Conservation (phyloP, 495 filamentous ascomycete genomes). For the Aspergillus cavernicola region DNA sequence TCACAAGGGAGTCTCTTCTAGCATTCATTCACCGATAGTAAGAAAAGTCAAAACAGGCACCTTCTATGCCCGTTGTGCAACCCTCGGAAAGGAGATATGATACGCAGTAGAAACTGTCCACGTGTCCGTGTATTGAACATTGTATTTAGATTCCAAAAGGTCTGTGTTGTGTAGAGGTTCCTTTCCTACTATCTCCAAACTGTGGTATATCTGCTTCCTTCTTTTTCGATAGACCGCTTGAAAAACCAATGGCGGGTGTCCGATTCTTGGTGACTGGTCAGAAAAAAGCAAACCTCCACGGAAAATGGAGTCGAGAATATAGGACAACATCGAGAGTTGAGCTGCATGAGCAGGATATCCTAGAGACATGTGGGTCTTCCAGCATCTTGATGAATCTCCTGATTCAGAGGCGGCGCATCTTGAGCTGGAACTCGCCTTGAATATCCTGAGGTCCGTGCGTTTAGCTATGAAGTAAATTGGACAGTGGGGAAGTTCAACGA, state of each 20-base stretch:
- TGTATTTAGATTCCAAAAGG: not conserved
- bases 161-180: conserved; percentile 6
- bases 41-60: not conserved
- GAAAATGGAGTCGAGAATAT: not conserved
- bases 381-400: not conserved
- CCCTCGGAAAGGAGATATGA: not conserved
- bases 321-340: not conserved
- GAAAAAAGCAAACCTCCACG: not conserved
- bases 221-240: not conserved
- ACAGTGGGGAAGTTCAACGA: not conserved
- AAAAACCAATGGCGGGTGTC: not conserved
- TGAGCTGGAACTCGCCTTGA: not conserved
- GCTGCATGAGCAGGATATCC: not conserved
- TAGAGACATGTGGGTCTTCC: not conserved
- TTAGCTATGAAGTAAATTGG: not conserved
- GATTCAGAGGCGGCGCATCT: not conserved
- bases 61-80: conserved; percentile 1
- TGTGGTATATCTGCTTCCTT: not conserved
- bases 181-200: not conserved
- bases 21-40: not conserved
- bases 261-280: not conserved
- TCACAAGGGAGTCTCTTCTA: not conserved
- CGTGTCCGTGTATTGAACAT: conserved; percentile 16
- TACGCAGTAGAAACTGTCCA: conserved; percentile 13
- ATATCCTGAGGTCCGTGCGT: not conserved